Percentiles rank a stretch among this genome's conserved stretches.
Conservation (phyloP, 2,329 filamentous ascomycete species). For the Fusarium oxysporum region DNA sequence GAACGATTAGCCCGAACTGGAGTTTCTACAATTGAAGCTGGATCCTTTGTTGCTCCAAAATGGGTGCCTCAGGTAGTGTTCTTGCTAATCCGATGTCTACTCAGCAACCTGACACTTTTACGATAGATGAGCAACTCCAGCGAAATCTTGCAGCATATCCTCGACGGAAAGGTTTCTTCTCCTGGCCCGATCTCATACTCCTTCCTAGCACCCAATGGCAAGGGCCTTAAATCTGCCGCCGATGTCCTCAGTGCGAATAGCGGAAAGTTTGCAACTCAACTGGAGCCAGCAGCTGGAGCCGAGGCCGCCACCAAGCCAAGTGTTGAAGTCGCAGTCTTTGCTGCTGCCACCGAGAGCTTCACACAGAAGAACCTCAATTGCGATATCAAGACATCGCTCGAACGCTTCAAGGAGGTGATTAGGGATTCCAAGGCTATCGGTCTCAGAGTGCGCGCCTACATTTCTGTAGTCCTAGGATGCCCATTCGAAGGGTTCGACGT, state of each 20-base stretch:
- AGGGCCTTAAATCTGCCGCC: conserved; percentile 74
- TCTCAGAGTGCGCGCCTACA: conserved; percentile 79
- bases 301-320: conserved; percentile 58
- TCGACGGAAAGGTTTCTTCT: conserved; percentile 67
- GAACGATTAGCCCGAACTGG: conserved; percentile 76
- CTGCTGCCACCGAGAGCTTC: conserved; percentile 84
- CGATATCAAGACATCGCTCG: conserved; percentile 78
- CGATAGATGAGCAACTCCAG: conserved; percentile 82
- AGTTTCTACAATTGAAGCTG: conserved; percentile 79
- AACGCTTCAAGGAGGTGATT: conserved; percentile 77
- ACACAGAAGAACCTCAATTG: conserved; percentile 86
- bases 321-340: conserved; percentile 83
- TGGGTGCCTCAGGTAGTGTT: conserved; percentile 81
- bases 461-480: conserved; percentile 84
- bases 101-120: conserved; percentile 20
- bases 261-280: conserved; percentile 62
- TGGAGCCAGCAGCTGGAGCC: conserved; percentile 55
- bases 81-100: not conserved
- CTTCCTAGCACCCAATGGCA: conserved; percentile 82
- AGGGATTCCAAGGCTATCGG: conserved; percentile 71
- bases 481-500: conserved; percentile 78
- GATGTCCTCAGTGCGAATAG: conserved; percentile 64
- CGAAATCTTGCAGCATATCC: conserved; percentile 77
- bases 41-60: conserved; percentile 85
- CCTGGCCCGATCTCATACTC: conserved; percentile 75